Percentiles rank a stretch among this genome's conserved stretches.
Evolutionary conservation across 768 basidiomycete species (phyloP).

Genomic region (Boletus tomentosulus): DNA sequence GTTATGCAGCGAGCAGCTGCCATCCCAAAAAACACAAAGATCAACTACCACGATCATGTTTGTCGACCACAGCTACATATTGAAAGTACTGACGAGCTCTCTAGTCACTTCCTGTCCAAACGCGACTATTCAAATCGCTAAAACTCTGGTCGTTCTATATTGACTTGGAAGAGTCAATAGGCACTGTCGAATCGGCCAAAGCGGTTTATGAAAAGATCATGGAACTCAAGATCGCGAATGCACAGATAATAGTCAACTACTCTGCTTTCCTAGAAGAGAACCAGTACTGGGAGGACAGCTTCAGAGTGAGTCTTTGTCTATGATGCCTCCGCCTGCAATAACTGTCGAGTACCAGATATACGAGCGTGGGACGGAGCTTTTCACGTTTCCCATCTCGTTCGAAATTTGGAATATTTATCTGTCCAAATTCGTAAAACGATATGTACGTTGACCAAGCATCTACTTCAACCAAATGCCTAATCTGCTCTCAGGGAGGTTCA

Average conservation of each 20-base stretch:
- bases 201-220: slow-evolving; percentile 94
- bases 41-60: slow-evolving; percentile 96
- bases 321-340: neutral
- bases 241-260: slow-evolving; percentile 96
- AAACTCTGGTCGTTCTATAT: slow-evolving; percentile 99
- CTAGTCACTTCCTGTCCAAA: slow-evolving; percentile 80
- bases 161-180: slow-evolving; percentile 96
- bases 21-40: slow-evolving; percentile 82
- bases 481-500: slow-evolving; percentile 64
- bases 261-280: slow-evolving; percentile 97
- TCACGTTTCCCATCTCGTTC: slow-evolving; percentile 97
- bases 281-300: slow-evolving; percentile 97
- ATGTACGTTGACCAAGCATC: slow-evolving; percentile 50
- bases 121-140: slow-evolving; percentile 92
- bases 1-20: slow-evolving; percentile 97
- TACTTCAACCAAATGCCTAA: slow-evolving; percentile 1
- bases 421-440: slow-evolving; percentile 94
- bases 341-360: slow-evolving; percentile 58
- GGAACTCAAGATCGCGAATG: slow-evolving; percentile 95
- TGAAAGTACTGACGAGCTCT: slow-evolving; percentile 10
- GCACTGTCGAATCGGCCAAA: slow-evolving; percentile 88
- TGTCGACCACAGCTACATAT: slow-evolving; percentile 11
- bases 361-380: slow-evolving; percentile 94
- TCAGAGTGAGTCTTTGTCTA: slow-evolving; percentile 69
- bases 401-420: slow-evolving; percentile 99